Conservation (phyloP, 2,329 filamentous ascomycete genomes). For the Alternaria conjuncta region DNA sequence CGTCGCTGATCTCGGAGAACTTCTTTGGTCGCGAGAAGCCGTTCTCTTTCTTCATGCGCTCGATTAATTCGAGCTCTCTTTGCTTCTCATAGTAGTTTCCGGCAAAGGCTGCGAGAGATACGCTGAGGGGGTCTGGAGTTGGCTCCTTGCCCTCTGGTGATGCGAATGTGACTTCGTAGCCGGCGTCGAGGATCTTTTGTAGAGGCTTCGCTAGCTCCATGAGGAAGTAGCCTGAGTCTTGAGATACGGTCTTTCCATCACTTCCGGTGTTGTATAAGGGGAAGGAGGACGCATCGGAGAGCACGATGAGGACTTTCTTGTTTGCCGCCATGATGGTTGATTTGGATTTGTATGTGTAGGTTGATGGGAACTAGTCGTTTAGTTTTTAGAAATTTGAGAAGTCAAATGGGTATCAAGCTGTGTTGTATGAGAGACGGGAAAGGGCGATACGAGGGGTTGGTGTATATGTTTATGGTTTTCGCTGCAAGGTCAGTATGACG, state of each 20-base stretch:
- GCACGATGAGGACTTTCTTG: constrained; percentile 55
- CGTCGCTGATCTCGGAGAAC: constrained; percentile 50
- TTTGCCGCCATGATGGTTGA: constrained; percentile 33
- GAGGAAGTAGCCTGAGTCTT: constrained; percentile 41
- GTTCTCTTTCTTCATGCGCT: constrained; percentile 55
- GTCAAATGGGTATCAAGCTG: background rate
- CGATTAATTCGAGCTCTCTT: constrained; percentile 51
- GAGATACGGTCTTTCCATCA: constrained; percentile 32
- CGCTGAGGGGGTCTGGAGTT: constrained; percentile 51
- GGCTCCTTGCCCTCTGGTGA: constrained; percentile 53
- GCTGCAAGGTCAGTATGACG: constrained; percentile 17
- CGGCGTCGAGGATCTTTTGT: constrained; percentile 34
- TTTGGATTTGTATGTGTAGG: background rate
- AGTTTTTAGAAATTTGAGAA: background rate
- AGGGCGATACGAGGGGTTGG: background rate
- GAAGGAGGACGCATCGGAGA: constrained; percentile 52
- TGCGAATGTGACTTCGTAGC: constrained; percentile 55
- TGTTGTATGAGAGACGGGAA: background rate
- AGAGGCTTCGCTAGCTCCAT: constrained; percentile 44
- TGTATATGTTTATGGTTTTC: background rate
- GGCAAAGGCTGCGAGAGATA: constrained; percentile 52
- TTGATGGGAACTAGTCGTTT: background rate
- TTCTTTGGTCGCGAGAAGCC: constrained; percentile 49
- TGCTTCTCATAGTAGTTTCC: constrained; percentile 56
- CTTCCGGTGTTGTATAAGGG: constrained; percentile 34